phyloP scores from a whole-genome alignment of 2,329 filamentous ascomycete species.

The Fusarium sp. region DNA sequence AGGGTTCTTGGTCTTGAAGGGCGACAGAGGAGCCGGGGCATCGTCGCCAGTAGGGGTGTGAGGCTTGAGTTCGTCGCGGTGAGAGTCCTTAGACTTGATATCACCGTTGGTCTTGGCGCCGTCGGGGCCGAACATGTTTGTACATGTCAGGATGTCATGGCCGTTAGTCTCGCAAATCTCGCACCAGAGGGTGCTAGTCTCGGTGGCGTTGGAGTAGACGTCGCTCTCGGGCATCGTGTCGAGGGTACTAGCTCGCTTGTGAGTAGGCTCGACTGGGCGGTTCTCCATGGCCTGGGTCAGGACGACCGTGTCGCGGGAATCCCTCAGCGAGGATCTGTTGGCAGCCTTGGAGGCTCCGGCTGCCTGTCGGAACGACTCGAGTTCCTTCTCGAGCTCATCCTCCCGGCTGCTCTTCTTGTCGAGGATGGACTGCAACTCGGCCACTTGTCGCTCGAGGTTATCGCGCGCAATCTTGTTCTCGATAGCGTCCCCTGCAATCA shows the following conservation, averaged over 20 bases:
- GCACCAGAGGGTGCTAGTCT: slow-evolving; percentile 84
- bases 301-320: slow-evolving; percentile 74
- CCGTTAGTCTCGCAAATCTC: slow-evolving; percentile 94
- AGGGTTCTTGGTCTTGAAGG: slow-evolving; percentile 59
- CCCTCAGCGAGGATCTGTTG: slow-evolving; percentile 68
- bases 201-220: slow-evolving; percentile 75
- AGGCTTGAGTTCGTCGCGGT: slow-evolving; percentile 51
- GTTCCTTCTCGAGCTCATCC: slow-evolving; percentile 86
- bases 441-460: slow-evolving; percentile 82
- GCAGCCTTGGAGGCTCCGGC: slow-evolving; percentile 51
- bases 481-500: slow-evolving; percentile 46
- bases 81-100: slow-evolving; percentile 47
- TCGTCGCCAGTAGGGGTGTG: slow-evolving; percentile 58
- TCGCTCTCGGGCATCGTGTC: slow-evolving; percentile 79
- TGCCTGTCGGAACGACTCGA: slow-evolving; percentile 70
- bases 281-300: slow-evolving; percentile 63
- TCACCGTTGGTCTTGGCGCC: slow-evolving; percentile 48
- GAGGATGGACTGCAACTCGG: slow-evolving; percentile 78
- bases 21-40: slow-evolving; percentile 66
- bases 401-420: slow-evolving; percentile 80
- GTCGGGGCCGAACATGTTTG: slow-evolving; percentile 80
- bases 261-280: slow-evolving; percentile 56
- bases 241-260: slow-evolving; percentile 65
- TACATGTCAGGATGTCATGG: slow-evolving; percentile 94
- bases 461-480: slow-evolving; percentile 57